phyloP scores from a whole-genome alignment of 2,329 filamentous ascomycete species.

The Amauroascus verrucosus region DNA sequence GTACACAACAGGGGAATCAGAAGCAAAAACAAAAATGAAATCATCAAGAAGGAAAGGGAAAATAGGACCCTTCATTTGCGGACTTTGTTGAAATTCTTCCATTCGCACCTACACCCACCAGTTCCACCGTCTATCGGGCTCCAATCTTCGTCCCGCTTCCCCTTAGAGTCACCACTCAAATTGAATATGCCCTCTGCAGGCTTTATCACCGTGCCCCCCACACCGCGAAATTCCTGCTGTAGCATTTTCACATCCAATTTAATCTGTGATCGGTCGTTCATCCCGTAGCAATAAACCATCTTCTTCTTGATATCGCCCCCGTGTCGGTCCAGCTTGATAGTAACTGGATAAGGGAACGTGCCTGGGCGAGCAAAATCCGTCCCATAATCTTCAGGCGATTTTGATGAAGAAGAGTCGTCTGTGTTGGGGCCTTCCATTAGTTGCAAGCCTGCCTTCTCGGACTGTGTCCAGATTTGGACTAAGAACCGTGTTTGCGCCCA shows the following conservation, averaged over 20 bases:
- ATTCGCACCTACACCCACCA: slow-evolving; percentile 51
- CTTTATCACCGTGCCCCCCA: slow-evolving; percentile 44
- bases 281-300: slow-evolving; percentile 50
- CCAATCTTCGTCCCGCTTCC: slow-evolving; percentile 18
- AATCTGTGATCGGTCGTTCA: slow-evolving; percentile 39
- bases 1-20: too few relatives aligned
- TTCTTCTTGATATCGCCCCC: slow-evolving; percentile 46
- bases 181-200: slow-evolving; percentile 39
- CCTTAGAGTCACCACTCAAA: slow-evolving; percentile 12
- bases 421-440: slow-evolving; percentile 19
- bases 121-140: slow-evolving; percentile 45
- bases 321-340: slow-evolving; percentile 50
- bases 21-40: too few relatives aligned
- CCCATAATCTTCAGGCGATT: slow-evolving; percentile 25
- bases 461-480: slow-evolving; percentile 52
- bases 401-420: slow-evolving; percentile 8
- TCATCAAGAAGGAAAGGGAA: not conserved
- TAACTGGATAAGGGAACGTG: slow-evolving; percentile 52
- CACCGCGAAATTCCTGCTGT: slow-evolving; percentile 43
- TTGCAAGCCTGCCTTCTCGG: slow-evolving; percentile 23
- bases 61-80: not conserved
- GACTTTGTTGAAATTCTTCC: slow-evolving; percentile 43
- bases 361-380: slow-evolving; percentile 44
- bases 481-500: slow-evolving; percentile 53
- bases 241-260: slow-evolving; percentile 41